Percentiles rank a stretch among this genome's conserved stretches.
Evolutionary conservation across 169 alveolate genomes (phyloP).

Genomic region (Theileria annulata): DNA sequence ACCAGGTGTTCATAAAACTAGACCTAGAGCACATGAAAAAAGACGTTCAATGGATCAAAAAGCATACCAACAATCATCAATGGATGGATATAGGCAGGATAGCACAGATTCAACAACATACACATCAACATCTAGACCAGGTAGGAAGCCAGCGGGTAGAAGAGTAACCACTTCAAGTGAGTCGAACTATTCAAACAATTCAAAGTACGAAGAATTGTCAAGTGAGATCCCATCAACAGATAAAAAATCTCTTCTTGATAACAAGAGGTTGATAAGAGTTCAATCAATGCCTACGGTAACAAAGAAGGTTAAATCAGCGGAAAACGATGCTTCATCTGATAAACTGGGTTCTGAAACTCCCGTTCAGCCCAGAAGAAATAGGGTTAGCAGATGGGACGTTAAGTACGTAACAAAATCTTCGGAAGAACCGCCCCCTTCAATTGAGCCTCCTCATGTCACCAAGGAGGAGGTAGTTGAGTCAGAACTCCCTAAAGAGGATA

Average conservation of each 20-base stretch:
- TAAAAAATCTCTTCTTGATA: slow-evolving; percentile 10
- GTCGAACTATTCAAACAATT: background rate
- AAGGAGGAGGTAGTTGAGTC: background rate
- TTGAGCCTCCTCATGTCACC: background rate
- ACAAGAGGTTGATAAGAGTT: slow-evolving; percentile 20
- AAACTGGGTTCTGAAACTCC: background rate
- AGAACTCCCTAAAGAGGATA: background rate
- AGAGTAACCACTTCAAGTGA: background rate
- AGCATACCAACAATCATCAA: background rate
- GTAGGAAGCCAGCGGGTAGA: slow-evolving; percentile 6
- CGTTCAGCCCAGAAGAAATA: background rate
- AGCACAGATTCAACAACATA: background rate
- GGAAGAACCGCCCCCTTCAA: background rate
- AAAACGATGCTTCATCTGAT: background rate
- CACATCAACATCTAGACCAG: background rate
- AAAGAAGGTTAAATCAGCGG: slow-evolving; percentile 7
- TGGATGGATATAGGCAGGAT: slow-evolving; percentile 6
- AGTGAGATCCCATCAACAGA: background rate
- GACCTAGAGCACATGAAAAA: background rate
- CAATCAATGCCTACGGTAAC: slow-evolving; percentile 38
- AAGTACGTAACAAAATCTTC: background rate
- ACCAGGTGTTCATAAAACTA: background rate
- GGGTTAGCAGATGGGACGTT: slow-evolving; percentile 7
- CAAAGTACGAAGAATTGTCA: slow-evolving; percentile 16
- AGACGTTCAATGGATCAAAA: background rate